Conservation (phyloP, 257 asterid genomes). For the Gynochthodes officinalis region DNA sequence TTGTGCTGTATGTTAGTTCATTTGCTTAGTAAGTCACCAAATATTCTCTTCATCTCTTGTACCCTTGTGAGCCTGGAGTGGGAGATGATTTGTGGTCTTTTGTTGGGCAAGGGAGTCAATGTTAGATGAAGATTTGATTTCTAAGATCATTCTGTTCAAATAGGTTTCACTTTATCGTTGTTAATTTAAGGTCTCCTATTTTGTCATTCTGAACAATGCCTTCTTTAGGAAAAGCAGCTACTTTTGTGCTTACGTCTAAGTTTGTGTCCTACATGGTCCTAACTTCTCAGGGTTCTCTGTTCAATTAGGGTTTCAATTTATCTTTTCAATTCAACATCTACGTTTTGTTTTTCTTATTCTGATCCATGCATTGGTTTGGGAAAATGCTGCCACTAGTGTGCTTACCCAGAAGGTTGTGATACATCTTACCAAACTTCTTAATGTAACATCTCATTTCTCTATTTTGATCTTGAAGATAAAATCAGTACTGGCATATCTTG, state of each 20-base stretch:
- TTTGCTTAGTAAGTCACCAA: not conserved
- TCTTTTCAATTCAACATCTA: not conserved
- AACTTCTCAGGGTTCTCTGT: not conserved
- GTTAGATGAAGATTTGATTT: not conserved
- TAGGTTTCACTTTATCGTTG: not conserved
- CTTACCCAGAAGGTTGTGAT: too few species aligned
- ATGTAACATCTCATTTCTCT: not conserved
- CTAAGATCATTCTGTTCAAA: not conserved
- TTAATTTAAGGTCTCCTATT: not conserved
- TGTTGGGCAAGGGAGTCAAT: not conserved
- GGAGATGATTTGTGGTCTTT: conserved; percentile 2
- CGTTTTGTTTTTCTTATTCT: not conserved
- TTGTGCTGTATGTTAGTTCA: not conserved
- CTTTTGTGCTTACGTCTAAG: not conserved
- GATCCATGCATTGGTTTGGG: not conserved
- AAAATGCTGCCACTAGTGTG: too few species aligned
- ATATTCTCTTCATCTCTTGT: not conserved
- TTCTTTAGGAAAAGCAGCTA: not conserved
- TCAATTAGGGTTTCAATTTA: not conserved
- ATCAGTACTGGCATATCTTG: not conserved
- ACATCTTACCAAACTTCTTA: not conserved
- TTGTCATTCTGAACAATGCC: not conserved
- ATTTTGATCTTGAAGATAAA: not conserved
- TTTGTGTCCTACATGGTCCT: not conserved
- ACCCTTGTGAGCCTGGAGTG: not conserved